Percentiles rank a stretch among this genome's conserved stretches.
Evolutionary conservation across 805 yeast species (phyloP).

Genomic region (Sugiyamaella lignohabitans): DNA sequence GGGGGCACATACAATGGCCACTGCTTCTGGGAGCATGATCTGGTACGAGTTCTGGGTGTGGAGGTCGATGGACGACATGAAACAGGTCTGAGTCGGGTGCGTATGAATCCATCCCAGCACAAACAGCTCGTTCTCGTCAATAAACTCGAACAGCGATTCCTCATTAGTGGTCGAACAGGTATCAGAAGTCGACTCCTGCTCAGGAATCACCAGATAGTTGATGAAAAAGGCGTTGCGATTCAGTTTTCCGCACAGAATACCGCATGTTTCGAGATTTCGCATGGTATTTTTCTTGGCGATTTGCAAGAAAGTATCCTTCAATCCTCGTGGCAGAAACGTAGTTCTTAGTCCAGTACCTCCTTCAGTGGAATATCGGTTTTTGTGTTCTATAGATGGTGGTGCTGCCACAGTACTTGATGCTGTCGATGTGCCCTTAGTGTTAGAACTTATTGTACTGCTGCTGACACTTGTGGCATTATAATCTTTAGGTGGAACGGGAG

Average conservation of each 20-base stretch:
- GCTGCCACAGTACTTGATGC: constrained; percentile 1
- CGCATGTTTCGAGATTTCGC: constrained; percentile 55
- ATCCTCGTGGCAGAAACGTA: constrained; percentile 42
- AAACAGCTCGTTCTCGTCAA: constrained; percentile 50
- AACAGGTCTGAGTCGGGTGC: constrained; percentile 69
- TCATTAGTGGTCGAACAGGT: constrained; percentile 59
- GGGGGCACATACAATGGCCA: constrained; percentile 64
- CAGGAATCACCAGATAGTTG: constrained; percentile 56
- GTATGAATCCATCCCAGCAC: constrained; percentile 74
- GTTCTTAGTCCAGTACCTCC: constrained; percentile 51
- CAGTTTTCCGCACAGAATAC: constrained; percentile 58
- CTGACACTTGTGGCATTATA: neutral
- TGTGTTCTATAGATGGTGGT: constrained; percentile 15
- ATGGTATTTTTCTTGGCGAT: constrained; percentile 46
- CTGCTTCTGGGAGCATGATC: constrained; percentile 61
- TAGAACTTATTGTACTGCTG: too few relatives aligned
- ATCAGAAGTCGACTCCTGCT: constrained; percentile 55
- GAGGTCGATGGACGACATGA: constrained; percentile 56
- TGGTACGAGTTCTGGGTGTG: constrained; percentile 67
- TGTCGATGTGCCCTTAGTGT: constrained; percentile 1
- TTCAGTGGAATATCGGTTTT: constrained; percentile 39
- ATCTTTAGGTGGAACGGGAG: constrained; percentile 10
- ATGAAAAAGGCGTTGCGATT: constrained; percentile 56
- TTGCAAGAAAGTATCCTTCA: constrained; percentile 40
- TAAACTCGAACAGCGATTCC: constrained; percentile 48